Conservation (phyloP, 371 early-diverging fungal species). For the Apophysomyces elegans region DNA sequence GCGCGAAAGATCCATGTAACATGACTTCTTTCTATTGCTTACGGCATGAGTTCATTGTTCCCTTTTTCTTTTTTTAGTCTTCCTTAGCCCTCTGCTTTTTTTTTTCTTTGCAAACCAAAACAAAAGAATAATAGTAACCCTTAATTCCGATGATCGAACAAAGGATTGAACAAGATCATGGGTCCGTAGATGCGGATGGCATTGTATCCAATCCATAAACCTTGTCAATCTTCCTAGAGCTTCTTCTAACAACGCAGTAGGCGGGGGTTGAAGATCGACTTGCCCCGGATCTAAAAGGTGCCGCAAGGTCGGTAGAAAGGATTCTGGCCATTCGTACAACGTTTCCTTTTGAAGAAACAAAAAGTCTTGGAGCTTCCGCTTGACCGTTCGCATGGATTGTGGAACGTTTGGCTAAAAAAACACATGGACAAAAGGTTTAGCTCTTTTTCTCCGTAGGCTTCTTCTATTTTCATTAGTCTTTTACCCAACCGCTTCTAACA, state of each 20-base stretch:
- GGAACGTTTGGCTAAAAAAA: slow-evolving; percentile 29
- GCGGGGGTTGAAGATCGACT: slow-evolving; percentile 49
- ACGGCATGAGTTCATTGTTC: neutral
- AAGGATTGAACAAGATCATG: slow-evolving; percentile 57
- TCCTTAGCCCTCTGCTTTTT: slow-evolving; percentile 6
- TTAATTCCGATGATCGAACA: slow-evolving; percentile 47
- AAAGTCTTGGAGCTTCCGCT: slow-evolving; percentile 53
- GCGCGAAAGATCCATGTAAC: slow-evolving; percentile 34
- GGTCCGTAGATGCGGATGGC: slow-evolving; percentile 47
- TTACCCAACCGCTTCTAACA: slow-evolving; percentile 48
- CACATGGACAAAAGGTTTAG: neutral
- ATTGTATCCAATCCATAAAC: slow-evolving; percentile 53
- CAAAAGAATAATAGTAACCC: slow-evolving; percentile 24
- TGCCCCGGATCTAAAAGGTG: slow-evolving; percentile 40
- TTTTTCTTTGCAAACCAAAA: neutral
- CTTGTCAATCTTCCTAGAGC: slow-evolving; percentile 37
- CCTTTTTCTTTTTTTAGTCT: neutral
- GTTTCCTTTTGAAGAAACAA: slow-evolving; percentile 43
- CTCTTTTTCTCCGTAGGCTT: neutral
- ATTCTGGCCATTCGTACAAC: slow-evolving; percentile 51
- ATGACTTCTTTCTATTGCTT: slow-evolving; percentile 30
- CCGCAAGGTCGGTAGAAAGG: slow-evolving; percentile 53
- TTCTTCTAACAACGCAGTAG: slow-evolving; percentile 35
- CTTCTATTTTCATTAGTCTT: neutral
- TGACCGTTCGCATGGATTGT: slow-evolving; percentile 39